phyloP scores from a whole-genome alignment of 108 stramenopile species.

The Cyclotella cryptica region DNA sequence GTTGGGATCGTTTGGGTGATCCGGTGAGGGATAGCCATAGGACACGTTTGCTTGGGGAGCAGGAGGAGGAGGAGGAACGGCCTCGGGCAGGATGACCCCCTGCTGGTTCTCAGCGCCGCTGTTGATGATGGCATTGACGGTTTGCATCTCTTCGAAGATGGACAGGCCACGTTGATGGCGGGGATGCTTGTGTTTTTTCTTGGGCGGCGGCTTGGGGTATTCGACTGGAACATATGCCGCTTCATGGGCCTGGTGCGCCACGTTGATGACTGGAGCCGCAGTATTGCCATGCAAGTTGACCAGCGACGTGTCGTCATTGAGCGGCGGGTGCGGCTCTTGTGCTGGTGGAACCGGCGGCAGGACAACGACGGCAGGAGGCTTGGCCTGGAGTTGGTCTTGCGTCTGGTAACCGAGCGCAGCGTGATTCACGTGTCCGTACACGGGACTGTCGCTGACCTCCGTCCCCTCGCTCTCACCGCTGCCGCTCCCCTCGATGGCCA shows the following conservation, averaged over 20 bases:
- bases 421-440: neutral
- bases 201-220: neutral
- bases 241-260: neutral
- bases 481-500: conserved; percentile 10
- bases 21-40: neutral
- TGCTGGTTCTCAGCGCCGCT: conserved; percentile 33
- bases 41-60: neutral
- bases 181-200: conserved; percentile 31
- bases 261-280: neutral
- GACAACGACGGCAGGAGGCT: neutral
- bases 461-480: conserved; percentile 12
- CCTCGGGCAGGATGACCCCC: conserved; percentile 2
- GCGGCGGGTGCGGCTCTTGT: neutral
- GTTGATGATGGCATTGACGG: conserved; percentile 55
- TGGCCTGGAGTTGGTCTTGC: too few relatives aligned
- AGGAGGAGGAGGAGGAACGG: conserved; percentile 2
- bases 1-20: neutral
- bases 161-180: conserved; percentile 49
- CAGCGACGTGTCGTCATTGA: too few relatives aligned
- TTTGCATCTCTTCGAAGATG: conserved; percentile 52
- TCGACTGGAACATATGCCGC: neutral
- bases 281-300: too few relatives aligned
- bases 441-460: neutral
- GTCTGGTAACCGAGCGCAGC: too few relatives aligned
- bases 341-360: neutral